Evolutionary conservation across 2,329 filamentous ascomycete genomes (phyloP), one percentile per base, ranked within the genome.

Genomic region (Gliomastix tumulicola): DNA sequence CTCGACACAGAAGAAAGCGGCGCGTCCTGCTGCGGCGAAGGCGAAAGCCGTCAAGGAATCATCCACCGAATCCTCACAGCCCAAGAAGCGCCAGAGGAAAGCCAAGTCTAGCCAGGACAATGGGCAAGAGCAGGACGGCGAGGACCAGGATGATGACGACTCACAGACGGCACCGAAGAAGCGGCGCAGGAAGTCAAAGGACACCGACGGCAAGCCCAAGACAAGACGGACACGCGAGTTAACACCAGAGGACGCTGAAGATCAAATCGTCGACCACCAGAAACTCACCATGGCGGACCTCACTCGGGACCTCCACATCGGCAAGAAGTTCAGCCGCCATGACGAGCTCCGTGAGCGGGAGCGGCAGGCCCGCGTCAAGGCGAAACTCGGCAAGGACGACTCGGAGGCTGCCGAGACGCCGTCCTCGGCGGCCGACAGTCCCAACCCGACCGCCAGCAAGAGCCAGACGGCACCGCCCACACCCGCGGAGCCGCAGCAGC

Each of bases 271-370:
- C 37, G 82, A 88, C 50, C 66, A 76, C 17, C 71, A 73, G 18
- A 72, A 70, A 4, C 71, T 84, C 19, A 85, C 77, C 37, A 87
- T 92, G 79, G 74, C 71, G 30, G 82, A 88, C 39, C 60, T 92
- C 4, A 84, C 78, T 34, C 76, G 72, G 42, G 82, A 87, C 49
- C 63, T 84, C 36, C 71, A 72, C 17, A 81, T 82, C 38, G 86
- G 86, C 39, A 85, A 84, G 54, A 79, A 82, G 41, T 89, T 87
- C 38, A 81, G 79, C 49, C 74, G 81, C 4, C 84, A 88, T 46
- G 77, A 80, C 48, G 79, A 84, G 49, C 79, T 92, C 48, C 76
- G 79, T 30, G 71, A 80, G 45, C 77, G 85, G 30, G 74, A 86
- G 60, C 63, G 72, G 35, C 62, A 68, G 37, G 49, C 49, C n/a